A percentile compares a stretch with the other conserved stretches of the same genome.
phyloP scores from a whole-genome alignment of 805 yeast genomes.

The Nadsonia fulvescens region DNA sequence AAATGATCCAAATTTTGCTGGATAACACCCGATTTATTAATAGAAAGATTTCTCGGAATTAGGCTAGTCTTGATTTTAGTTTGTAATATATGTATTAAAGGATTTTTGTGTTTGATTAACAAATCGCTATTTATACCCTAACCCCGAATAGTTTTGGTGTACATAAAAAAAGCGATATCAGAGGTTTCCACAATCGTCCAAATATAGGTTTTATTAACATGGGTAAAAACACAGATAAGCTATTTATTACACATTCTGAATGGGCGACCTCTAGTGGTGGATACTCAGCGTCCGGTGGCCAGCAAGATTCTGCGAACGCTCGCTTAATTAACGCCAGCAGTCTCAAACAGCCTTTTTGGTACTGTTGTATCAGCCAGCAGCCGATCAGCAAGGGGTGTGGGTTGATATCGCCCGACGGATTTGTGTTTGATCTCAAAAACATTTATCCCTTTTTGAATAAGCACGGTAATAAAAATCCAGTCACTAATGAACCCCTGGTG shows the following conservation, averaged over 20 bases:
- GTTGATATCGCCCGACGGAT: constrained; percentile 15
- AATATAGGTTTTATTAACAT: too few species aligned
- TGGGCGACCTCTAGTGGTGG: constrained; percentile 17
- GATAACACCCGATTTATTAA: constrained; percentile 4
- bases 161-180: too few species aligned
- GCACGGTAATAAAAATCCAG: constrained; percentile 14
- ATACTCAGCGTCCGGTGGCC: constrained; percentile 9
- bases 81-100: too few species aligned
- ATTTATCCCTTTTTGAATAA: constrained; percentile 15
- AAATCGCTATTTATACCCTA: too few species aligned
- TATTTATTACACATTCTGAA: constrained; percentile 20
- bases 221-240: constrained; percentile 22
- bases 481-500: constrained; percentile 14
- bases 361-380: constrained; percentile 17
- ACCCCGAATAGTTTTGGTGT: too few species aligned
- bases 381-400: constrained; percentile 14
- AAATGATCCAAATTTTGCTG: constrained; percentile 4
- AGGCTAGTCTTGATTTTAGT: too few species aligned
- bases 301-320: constrained; percentile 1
- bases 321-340: too few species aligned
- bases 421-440: constrained; percentile 17
- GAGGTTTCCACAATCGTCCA: too few species aligned
- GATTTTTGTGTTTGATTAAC: too few species aligned
- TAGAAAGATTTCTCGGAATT: constrained; percentile 1
- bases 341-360: constrained; percentile 19